A percentile compares a stretch with the other conserved stretches of the same genome.
These are phyloP conservation scores for Cercophora sp. DNA, from an alignment of 495 filamentous ascomycete species.

Conservation along the genomic window DNA sequence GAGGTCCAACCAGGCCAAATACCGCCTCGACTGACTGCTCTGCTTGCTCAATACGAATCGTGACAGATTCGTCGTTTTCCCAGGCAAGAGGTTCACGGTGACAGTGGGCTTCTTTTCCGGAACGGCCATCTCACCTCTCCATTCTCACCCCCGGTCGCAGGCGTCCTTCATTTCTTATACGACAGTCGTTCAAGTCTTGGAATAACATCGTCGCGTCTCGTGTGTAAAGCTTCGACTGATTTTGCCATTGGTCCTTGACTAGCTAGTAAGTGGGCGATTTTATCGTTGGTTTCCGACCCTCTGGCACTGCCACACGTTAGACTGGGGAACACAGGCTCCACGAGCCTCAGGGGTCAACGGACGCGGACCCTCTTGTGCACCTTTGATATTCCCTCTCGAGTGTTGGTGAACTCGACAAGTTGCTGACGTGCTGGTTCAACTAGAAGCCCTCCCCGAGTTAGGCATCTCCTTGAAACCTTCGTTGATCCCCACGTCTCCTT, in stretches of 20 bases:
- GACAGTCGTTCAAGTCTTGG: conserved; percentile 34
- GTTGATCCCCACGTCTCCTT: conserved; percentile 15
- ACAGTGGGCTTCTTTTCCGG: conserved; percentile 44
- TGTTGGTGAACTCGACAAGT: background rate
- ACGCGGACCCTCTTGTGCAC: too few relatives aligned
- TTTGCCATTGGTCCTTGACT: conserved; percentile 1
- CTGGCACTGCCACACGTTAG: conserved; percentile 1
- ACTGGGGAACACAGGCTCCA: background rate
- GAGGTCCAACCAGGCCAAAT: conserved; percentile 26
- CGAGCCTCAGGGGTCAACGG: too few relatives aligned
- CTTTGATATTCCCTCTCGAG: too few relatives aligned
- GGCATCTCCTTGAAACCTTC: conserved; percentile 11
- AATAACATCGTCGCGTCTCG: background rate
- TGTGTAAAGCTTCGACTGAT: conserved; percentile 1
- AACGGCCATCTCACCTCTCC: conserved; percentile 30
- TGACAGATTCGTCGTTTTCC: conserved; percentile 23
- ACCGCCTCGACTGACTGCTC: conserved; percentile 14
- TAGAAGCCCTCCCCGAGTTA: conserved; percentile 4
- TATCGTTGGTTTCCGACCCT: background rate
- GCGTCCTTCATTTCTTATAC: conserved; percentile 50
- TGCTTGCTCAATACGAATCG: conserved; percentile 24
- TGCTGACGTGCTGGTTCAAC: background rate
- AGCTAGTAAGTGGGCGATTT: background rate
- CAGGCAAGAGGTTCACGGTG: conserved; percentile 42
- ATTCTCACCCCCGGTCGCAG: conserved; percentile 42